Evolutionary conservation across 106 monocot genomes (phyloP), one percentile per base, ranked within the genome.

Genomic region (Cymbidium sinense): DNA sequence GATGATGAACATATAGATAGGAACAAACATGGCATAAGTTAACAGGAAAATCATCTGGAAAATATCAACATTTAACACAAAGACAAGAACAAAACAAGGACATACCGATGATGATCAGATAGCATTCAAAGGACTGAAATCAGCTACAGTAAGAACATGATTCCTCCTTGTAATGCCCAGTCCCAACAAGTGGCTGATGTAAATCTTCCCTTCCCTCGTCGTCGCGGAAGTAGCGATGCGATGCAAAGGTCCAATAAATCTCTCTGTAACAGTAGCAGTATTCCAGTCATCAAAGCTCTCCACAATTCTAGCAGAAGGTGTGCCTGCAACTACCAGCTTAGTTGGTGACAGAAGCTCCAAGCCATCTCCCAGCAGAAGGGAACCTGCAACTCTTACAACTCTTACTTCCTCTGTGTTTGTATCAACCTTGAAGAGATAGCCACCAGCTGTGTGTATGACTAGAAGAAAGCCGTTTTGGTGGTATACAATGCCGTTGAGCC

Each of bases 401-500:
- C 44, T 75, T 54, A 87, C 91, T 30, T 74, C 84, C 73, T 89
- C 89, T 0, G 39, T 89, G 50, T 31, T 11, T 0, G 70, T 17
- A 50, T 88, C 77, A 31, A 94, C 78, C 80, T 87, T 94, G 83
- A 94, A 98, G n/a, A 98, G 91, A 43, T 54, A 31, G 34, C 96
- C 96, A 20, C 78, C 81, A 31, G 77, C 75, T 8, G 91, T 98
- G 83, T 98, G 96, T 41, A 94, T 79, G 54, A 91, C 91, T 5
- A 98, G 90, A 30, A 94, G 94, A 73, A 81, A 98, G 44, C 94
- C 90, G 55, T 88, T 79, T 0, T 88, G 90, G 78, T 98, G 91
- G 87, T 87, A 84, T 4, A 94, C 85, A 2, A 98, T 94, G 7
- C 96, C 96, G 73, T 98, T 98, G 36, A 98, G 89, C 3, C 85